Evolutionary conservation across 306 rosid species (phyloP).

Genomic region (Trifolium subterraneum): DNA sequence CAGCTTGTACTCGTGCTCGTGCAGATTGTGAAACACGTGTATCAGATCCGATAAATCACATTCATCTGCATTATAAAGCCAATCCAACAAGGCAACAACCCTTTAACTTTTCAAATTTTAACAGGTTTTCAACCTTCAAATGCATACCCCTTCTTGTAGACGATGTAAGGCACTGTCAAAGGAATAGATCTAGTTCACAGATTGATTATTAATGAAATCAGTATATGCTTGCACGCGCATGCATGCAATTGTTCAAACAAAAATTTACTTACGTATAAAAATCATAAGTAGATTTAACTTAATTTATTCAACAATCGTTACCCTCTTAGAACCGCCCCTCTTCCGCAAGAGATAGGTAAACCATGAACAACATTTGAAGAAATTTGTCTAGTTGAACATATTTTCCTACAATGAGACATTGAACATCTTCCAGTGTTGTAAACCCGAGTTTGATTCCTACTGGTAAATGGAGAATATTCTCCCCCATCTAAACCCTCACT

Average conservation of each 20-base stretch:
- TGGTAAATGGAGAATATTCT: neutral
- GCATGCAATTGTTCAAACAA: neutral
- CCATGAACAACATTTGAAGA: neutral
- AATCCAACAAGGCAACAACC: neutral
- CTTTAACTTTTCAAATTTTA: neutral
- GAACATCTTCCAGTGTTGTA: too few relatives aligned
- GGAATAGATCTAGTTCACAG: neutral
- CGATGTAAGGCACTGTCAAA: neutral
- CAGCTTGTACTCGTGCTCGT: constrained; percentile 12
- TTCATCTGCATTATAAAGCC: neutral
- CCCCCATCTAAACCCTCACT: neutral
- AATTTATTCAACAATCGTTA: neutral
- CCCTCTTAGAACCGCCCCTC: neutral
- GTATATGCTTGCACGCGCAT: neutral
- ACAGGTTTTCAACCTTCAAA: neutral
- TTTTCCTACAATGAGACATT: neutral
- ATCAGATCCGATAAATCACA: neutral
- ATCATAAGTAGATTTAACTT: neutral
- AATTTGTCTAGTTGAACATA: neutral
- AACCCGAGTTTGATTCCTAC: too few relatives aligned
- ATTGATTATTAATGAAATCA: neutral
- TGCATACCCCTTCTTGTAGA: neutral
- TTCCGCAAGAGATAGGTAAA: neutral
- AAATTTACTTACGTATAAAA: neutral
- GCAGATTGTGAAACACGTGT: constrained; percentile 1